Conservation (phyloP, 257 asterid genomes). For the Ocimum tenuiflorum region DNA sequence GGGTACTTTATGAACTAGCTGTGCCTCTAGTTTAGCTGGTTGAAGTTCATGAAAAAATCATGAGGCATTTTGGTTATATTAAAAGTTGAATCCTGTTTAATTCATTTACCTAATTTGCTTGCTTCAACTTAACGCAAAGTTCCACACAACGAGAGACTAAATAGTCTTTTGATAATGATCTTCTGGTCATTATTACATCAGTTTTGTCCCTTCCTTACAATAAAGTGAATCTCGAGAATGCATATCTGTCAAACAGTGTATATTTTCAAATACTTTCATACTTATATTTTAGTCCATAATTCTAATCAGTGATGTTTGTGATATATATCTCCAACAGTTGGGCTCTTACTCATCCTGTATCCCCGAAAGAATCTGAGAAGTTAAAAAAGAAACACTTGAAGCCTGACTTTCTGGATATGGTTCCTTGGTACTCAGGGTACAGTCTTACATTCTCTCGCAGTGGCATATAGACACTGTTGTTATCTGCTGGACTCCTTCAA, state of each 20-base stretch:
- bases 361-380: slow-evolving; percentile 75
- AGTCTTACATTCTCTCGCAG: slow-evolving; percentile 15
- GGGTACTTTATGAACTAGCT: background rate
- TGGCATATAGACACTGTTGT: background rate
- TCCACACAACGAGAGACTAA: background rate
- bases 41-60: background rate
- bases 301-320: background rate
- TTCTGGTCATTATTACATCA: slow-evolving; percentile 8
- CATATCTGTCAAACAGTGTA: background rate
- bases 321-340: slow-evolving; percentile 46
- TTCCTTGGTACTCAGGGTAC: slow-evolving; percentile 99
- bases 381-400: slow-evolving; percentile 79
- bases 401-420: slow-evolving; percentile 97
- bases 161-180: background rate
- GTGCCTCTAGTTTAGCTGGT: background rate
- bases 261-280: background rate
- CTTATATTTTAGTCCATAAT: background rate
- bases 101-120: background rate
- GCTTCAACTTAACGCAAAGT: background rate
- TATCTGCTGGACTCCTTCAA: slow-evolving; percentile 5
- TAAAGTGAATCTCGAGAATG: background rate
- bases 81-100: background rate
- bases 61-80: background rate
- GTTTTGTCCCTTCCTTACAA: background rate
- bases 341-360: slow-evolving; percentile 96